phyloP scores from a whole-genome alignment of 805 yeast genomes.

The Priceomyces haplophilus region DNA sequence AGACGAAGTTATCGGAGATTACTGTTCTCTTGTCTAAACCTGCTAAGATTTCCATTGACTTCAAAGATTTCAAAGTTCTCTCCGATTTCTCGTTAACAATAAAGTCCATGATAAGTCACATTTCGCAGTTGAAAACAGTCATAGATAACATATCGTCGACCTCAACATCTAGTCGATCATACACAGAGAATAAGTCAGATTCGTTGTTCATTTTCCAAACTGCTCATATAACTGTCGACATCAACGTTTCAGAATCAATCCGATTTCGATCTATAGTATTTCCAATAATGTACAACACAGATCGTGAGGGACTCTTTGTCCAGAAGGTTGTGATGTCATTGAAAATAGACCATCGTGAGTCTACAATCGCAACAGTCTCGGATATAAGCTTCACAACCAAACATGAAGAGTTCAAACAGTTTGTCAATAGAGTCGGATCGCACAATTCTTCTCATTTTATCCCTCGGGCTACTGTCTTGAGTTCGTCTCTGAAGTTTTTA shows the following conservation, averaged over 20 bases:
- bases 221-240: slow-evolving; percentile 28
- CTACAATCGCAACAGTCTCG: slow-evolving; percentile 18
- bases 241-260: slow-evolving; percentile 16
- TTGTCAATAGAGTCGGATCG: slow-evolving; percentile 11
- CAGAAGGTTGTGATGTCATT: slow-evolving; percentile 27
- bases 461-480: slow-evolving; percentile 18
- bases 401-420: slow-evolving; percentile 22
- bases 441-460: slow-evolving; percentile 11
- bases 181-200: neutral
- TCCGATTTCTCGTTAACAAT: slow-evolving; percentile 24
- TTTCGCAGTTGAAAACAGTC: neutral
- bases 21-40: slow-evolving; percentile 46
- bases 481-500: slow-evolving; percentile 14
- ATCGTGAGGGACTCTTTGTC: slow-evolving; percentile 27
- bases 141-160: neutral
- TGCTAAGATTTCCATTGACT: slow-evolving; percentile 23
- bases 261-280: slow-evolving; percentile 27
- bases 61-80: slow-evolving; percentile 20
- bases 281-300: slow-evolving; percentile 45
- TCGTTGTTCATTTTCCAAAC: slow-evolving; percentile 38
- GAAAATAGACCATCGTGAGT: slow-evolving; percentile 6
- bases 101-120: slow-evolving; percentile 14
- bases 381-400: slow-evolving; percentile 26
- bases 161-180: neutral
- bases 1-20: slow-evolving; percentile 21